A percentile compares a stretch with the other conserved stretches of the same genome.
phyloP scores from a whole-genome alignment of 306 rosid genomes.

The Quercus bicolor region DNA sequence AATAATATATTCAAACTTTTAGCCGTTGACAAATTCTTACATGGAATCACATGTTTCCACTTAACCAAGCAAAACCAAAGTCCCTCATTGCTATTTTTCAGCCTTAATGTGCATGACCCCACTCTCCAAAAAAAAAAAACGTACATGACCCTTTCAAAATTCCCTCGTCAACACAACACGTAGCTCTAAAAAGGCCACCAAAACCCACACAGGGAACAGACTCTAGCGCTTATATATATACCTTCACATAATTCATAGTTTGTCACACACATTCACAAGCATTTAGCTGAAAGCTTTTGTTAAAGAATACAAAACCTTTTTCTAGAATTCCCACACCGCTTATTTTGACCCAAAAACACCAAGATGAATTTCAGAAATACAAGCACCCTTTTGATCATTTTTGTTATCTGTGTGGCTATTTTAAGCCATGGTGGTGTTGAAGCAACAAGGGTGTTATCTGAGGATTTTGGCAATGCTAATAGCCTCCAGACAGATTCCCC shows the following conservation, averaged over 20 bases:
- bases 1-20: background rate
- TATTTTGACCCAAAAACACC: no score
- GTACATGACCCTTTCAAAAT: background rate
- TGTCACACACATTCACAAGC: background rate
- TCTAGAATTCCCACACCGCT: no score
- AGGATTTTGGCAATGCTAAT: conserved; percentile 24
- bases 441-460: conserved; percentile 26
- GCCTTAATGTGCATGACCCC: background rate
- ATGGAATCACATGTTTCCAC: background rate
- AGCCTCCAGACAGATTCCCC: conserved; percentile 19
- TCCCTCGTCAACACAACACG: conserved; percentile 2
- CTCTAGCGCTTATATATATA: conserved; percentile 14
- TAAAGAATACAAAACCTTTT: no score
- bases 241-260: background rate
- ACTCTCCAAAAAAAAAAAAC: no score
- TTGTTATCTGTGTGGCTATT: no score
- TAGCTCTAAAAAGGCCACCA: background rate
- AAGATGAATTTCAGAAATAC: background rate
- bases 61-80: background rate
- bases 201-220: background rate
- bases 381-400: no score
- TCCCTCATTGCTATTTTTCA: background rate
- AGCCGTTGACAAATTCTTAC: conserved; percentile 4
- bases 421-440: conserved; percentile 15
- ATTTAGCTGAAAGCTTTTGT: background rate